phyloP scores from a whole-genome alignment of 169 alveolate species.

The Pseudocohnilembus persalinus region DNA sequence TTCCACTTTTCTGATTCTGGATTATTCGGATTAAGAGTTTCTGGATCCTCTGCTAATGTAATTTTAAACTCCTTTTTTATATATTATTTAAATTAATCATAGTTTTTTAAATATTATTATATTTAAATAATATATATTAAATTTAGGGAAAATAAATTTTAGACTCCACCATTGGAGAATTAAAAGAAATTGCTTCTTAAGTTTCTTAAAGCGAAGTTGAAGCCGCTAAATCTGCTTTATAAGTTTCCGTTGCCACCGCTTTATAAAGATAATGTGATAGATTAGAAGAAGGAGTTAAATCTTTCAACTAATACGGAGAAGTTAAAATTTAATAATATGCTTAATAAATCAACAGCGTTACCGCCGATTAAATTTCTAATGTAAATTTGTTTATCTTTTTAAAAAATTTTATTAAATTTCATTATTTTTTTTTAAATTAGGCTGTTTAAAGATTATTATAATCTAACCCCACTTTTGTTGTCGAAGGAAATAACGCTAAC shows the following conservation, averaged over 20 bases:
- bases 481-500: constrained; percentile 66
- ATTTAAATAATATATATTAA: too few species aligned
- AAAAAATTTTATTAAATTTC: too few species aligned
- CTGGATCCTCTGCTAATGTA: constrained; percentile 61
- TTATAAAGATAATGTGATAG: constrained; percentile 57
- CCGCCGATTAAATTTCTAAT: constrained; percentile 50
- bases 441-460: constrained; percentile 49
- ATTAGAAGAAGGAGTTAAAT: constrained; percentile 67
- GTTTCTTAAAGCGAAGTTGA: constrained; percentile 56
- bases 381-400: neutral
- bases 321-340: constrained; percentile 56
- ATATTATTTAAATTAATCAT: neutral
- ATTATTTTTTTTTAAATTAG: neutral
- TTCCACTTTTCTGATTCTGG: constrained; percentile 71
- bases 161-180: constrained; percentile 47
- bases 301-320: constrained; percentile 51
- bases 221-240: constrained; percentile 58
- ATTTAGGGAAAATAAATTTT: constrained; percentile 55
- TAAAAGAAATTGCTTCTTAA: constrained; percentile 37
- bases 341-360: constrained; percentile 54
- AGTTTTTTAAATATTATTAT: too few species aligned
- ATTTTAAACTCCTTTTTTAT: too few species aligned
- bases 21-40: constrained; percentile 61
- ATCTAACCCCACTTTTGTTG: constrained; percentile 63
- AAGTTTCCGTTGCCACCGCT: constrained; percentile 41